Evolutionary conservation across 2,329 filamentous ascomycete genomes (phyloP).

Genomic region (Salinomyces thailandicus): DNA sequence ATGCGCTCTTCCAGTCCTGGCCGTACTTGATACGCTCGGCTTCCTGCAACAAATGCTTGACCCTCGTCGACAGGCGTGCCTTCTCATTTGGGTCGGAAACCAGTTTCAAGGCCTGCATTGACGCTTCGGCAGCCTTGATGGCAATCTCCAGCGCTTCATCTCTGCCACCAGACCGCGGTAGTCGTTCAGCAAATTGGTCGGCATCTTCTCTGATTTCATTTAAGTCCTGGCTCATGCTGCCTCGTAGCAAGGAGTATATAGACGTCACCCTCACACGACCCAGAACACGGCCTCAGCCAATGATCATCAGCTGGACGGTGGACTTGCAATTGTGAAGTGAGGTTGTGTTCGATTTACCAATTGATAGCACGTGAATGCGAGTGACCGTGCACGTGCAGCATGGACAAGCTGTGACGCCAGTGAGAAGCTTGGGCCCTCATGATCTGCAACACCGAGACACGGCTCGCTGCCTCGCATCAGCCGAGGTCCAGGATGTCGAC

Average conservation of each 20-base stretch:
- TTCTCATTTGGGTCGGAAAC: slow-evolving; percentile 54
- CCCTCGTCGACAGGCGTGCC: slow-evolving; percentile 56
- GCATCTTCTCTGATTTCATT: slow-evolving; percentile 15
- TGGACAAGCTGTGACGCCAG: too few species aligned
- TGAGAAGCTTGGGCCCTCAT: too few species aligned
- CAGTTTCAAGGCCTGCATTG: slow-evolving; percentile 63
- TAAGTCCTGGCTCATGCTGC: slow-evolving; percentile 8
- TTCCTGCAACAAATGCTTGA: slow-evolving; percentile 53
- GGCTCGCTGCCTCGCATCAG: background rate
- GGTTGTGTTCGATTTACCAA: too few species aligned
- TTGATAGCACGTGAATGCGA: too few species aligned
- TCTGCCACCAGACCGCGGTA: slow-evolving; percentile 14
- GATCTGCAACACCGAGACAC: too few species aligned
- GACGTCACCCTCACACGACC: too few species aligned
- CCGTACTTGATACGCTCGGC: slow-evolving; percentile 64
- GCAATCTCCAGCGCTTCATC: slow-evolving; percentile 61
- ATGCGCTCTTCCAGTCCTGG: slow-evolving; percentile 17
- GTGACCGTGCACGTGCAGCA: too few species aligned
- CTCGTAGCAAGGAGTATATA: too few species aligned
- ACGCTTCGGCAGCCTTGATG: slow-evolving; percentile 67
- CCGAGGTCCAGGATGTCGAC: background rate
- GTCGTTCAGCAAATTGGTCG: slow-evolving; percentile 12
- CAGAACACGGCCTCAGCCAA: too few species aligned
- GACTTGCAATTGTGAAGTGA: too few species aligned
- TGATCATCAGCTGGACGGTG: too few species aligned